Evolutionary conservation across 2,329 filamentous ascomycete genomes (phyloP).

Genomic region (Talaromyces sp.): DNA sequence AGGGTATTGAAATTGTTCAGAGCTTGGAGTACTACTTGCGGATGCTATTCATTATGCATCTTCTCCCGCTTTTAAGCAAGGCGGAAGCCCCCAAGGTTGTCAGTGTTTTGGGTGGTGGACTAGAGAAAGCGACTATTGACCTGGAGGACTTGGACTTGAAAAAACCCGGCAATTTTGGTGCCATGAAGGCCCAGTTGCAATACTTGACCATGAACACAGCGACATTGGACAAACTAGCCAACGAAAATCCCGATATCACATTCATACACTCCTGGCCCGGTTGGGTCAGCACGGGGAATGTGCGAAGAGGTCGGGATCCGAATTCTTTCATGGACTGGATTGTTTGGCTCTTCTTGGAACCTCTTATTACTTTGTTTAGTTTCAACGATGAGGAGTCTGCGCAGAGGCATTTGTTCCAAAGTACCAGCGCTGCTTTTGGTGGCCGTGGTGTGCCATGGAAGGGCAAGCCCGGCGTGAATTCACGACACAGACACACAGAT

Average conservation of each 20-base stretch:
- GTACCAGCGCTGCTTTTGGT: neutral
- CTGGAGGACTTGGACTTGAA: neutral
- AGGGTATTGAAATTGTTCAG: neutral
- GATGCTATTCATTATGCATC: neutral
- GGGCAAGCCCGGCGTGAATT: neutral
- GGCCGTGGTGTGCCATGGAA: neutral
- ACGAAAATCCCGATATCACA: neutral
- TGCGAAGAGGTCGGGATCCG: neutral
- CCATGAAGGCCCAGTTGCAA: neutral
- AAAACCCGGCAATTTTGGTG: neutral
- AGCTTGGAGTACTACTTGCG: neutral
- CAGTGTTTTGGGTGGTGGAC: neutral
- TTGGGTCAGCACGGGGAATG: neutral
- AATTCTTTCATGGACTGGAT: neutral
- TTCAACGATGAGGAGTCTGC: neutral
- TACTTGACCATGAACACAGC: neutral
- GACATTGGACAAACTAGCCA: neutral
- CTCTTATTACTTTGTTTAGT: neutral
- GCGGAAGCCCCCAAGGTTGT: neutral
- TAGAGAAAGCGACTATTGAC: neutral
- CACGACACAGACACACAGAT: neutral
- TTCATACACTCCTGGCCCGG: conserved; percentile 1
- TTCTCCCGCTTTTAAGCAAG: neutral
- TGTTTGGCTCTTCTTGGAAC: neutral
- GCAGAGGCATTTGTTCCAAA: neutral